Percentiles rank a stretch among this genome's conserved stretches.
Conservation (phyloP, 768 basidiomycete genomes). For the Tulasnella sp. region DNA sequence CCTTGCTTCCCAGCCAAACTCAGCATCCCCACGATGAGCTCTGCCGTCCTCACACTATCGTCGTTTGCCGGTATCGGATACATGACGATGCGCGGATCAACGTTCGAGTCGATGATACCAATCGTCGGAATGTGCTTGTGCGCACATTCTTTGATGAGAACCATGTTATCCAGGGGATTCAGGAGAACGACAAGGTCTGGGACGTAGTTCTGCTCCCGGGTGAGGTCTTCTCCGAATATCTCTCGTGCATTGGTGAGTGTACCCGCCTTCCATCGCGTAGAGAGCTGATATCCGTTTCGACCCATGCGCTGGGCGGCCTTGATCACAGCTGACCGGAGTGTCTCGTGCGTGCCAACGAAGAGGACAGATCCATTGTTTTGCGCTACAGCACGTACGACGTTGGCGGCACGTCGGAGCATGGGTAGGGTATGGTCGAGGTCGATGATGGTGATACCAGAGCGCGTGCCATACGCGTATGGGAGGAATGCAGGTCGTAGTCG, state of each 20-base stretch:
- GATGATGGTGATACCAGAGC: slow-evolving; percentile 83
- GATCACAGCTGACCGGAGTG: slow-evolving; percentile 60
- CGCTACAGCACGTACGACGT: slow-evolving; percentile 72
- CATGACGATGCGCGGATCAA: slow-evolving; percentile 91
- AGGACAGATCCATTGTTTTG: slow-evolving; percentile 73
- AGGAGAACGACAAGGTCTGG: slow-evolving; percentile 89
- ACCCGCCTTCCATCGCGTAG: slow-evolving; percentile 89
- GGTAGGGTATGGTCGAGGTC: slow-evolving; percentile 91
- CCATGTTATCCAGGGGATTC: slow-evolving; percentile 75
- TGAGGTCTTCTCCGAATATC: slow-evolving; percentile 51
- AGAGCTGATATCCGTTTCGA: slow-evolving; percentile 70
- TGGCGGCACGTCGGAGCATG: slow-evolving; percentile 79
- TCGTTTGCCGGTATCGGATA: slow-evolving; percentile 99
- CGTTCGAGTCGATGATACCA: slow-evolving; percentile 89
- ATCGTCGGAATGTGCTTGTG: slow-evolving; percentile 84
- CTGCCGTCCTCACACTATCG: slow-evolving; percentile 82
- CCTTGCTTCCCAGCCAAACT: slow-evolving; percentile 65
- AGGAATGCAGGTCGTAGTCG: slow-evolving; percentile 83
- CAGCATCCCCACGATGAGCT: slow-evolving; percentile 79
- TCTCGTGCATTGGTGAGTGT: slow-evolving; percentile 78
- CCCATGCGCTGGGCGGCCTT: slow-evolving; percentile 74
- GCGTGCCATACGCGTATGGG: slow-evolving; percentile 86
- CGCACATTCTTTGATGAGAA: slow-evolving; percentile 86
- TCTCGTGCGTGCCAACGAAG: slow-evolving; percentile 80
- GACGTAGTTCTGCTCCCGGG: slow-evolving; percentile 42